Evolutionary conservation across 2,329 filamentous ascomycete genomes (phyloP).

Genomic region (Botrytis hyacinthi): DNA sequence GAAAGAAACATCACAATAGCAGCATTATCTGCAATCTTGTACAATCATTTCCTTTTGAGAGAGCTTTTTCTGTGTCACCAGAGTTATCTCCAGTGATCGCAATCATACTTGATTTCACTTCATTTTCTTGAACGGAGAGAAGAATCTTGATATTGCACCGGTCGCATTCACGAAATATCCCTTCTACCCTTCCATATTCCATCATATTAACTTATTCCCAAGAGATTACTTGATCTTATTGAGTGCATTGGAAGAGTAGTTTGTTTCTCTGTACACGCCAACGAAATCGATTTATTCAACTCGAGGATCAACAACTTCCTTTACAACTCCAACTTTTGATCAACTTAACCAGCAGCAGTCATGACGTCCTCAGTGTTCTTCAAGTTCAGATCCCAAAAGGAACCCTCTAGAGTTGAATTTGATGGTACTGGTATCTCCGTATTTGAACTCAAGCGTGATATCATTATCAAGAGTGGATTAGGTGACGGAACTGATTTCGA

Average conservation of each 20-base stretch:
- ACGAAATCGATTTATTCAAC: slow-evolving; percentile 20
- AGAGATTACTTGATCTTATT: slow-evolving; percentile 29
- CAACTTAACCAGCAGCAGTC: slow-evolving; percentile 27
- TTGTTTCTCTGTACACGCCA: slow-evolving; percentile 24
- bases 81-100: slow-evolving; percentile 39
- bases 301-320: slow-evolving; percentile 21
- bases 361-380: slow-evolving; percentile 84
- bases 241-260: slow-evolving; percentile 30
- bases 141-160: slow-evolving; percentile 39
- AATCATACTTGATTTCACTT: slow-evolving; percentile 42
- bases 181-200: slow-evolving; percentile 28
- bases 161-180: slow-evolving; percentile 35
- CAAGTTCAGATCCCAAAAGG: slow-evolving; percentile 99
- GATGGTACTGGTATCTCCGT: slow-evolving; percentile 97
- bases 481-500: slow-evolving; percentile 97
- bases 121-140: slow-evolving; percentile 39
- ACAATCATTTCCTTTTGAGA: slow-evolving; percentile 38
- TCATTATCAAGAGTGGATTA: slow-evolving; percentile 89
- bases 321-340: slow-evolving; percentile 21
- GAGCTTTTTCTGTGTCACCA: slow-evolving; percentile 36
- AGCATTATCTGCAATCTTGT: slow-evolving; percentile 39
- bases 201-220: slow-evolving; percentile 32
- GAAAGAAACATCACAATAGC: slow-evolving; percentile 33
- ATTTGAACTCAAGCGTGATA: slow-evolving; percentile 98
- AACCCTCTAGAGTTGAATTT: slow-evolving; percentile 90